Percentiles rank a stretch among this genome's conserved stretches.
These are phyloP conservation scores for Solidago caesia DNA, from an alignment of 129 eudicot genomes.

Conservation along the genomic window DNA sequence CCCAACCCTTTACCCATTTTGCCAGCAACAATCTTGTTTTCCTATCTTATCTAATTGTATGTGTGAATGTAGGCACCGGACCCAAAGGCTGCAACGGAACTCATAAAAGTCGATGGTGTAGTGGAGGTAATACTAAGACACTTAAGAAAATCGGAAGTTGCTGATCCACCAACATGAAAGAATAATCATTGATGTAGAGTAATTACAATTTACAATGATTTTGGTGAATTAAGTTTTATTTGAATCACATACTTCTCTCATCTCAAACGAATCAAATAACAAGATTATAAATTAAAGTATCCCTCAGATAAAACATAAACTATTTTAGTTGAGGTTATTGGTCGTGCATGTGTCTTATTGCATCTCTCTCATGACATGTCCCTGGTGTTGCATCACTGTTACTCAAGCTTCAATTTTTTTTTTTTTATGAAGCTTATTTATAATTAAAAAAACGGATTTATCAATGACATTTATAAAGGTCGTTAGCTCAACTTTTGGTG, in stretches of 20 bases:
- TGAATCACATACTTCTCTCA: background rate
- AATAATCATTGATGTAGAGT: conserved; percentile 2
- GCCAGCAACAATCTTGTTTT: conserved; percentile 1
- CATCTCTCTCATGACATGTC: background rate
- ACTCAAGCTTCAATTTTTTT: background rate
- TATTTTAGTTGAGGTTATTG: background rate
- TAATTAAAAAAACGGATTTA: background rate
- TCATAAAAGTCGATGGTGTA: conserved; percentile 74
- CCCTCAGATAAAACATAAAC: background rate
- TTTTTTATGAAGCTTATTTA: background rate
- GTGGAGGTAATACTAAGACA: conserved; percentile 87
- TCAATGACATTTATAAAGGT: background rate
- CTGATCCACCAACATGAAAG: background rate
- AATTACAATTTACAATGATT: background rate
- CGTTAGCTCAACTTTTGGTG: background rate
- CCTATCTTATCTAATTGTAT: background rate
- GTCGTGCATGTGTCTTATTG: conserved; percentile 8
- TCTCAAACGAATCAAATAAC: background rate
- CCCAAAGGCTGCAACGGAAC: conserved; percentile 85
- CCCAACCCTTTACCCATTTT: background rate
- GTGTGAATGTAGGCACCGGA: conserved; percentile 76
- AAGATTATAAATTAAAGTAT: background rate
- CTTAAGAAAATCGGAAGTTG: conserved; percentile 69
- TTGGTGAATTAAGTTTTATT: background rate
- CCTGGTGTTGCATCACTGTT: background rate